Percentiles rank a stretch among this genome's conserved stretches.
phyloP scores from a whole-genome alignment of 208 protist species.

The Crithidia acanthocephali region DNA sequence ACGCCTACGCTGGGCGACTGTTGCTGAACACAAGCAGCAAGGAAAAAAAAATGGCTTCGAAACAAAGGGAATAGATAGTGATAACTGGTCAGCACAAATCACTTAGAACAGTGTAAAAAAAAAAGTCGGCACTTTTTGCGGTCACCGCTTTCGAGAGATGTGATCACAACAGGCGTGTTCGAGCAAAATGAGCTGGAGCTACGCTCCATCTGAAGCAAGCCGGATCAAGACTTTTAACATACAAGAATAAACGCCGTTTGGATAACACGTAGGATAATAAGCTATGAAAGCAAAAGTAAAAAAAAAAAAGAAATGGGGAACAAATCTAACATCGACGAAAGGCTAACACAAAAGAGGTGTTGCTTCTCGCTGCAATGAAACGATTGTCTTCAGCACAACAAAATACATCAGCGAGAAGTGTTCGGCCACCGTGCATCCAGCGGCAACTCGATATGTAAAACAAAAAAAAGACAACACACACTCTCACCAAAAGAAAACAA shows the following conservation, averaged over 20 bases:
- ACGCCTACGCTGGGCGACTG: background rate
- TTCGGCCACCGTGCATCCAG: background rate
- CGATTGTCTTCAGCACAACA: background rate
- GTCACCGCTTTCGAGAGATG: no score
- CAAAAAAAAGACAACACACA: background rate
- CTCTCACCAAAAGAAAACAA: background rate
- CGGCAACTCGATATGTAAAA: background rate
- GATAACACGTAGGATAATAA: background rate
- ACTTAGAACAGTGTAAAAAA: background rate
- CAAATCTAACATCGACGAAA: background rate
- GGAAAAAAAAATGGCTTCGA: background rate
- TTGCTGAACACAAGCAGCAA: background rate
- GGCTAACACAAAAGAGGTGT: background rate
- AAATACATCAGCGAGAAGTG: background rate
- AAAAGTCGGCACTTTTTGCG: background rate
- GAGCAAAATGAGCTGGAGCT: background rate
- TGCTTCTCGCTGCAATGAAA: background rate
- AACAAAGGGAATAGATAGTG: background rate
- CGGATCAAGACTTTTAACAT: no score
- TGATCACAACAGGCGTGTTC: no score
- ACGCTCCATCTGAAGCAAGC: no score
- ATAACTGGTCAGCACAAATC: background rate
- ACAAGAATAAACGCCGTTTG: background rate
- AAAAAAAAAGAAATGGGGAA: background rate
- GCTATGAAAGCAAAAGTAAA: background rate